A percentile compares a stretch with the other conserved stretches of the same genome.
These are phyloP conservation scores for Calonectria hongkongensis DNA, from an alignment of 2,329 filamentous ascomycete genomes.

Conservation along the genomic window DNA sequence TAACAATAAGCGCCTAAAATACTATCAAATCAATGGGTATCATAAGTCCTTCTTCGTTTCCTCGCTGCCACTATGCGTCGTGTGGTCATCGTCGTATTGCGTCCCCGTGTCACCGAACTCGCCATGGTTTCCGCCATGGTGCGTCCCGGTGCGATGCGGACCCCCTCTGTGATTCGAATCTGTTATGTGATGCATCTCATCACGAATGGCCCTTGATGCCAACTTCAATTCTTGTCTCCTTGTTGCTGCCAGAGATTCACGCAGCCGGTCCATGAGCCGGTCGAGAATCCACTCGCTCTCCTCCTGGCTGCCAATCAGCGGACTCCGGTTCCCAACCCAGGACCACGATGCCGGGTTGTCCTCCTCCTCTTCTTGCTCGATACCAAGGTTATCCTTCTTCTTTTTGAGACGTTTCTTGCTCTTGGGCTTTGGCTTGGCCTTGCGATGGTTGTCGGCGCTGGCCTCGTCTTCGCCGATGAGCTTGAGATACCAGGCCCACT, in stretches of 20 bases:
- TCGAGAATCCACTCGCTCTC: slow-evolving; percentile 86
- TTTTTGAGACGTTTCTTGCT: slow-evolving; percentile 28
- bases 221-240: slow-evolving; percentile 42
- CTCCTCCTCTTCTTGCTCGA: slow-evolving; percentile 51
- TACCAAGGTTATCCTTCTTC: slow-evolving; percentile 13
- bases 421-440: slow-evolving; percentile 56
- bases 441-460: slow-evolving; percentile 70
- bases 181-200: slow-evolving; percentile 31
- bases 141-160: slow-evolving; percentile 16
- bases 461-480: slow-evolving; percentile 82
- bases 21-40: slow-evolving; percentile 17
- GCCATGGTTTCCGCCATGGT: not conserved
- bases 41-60: slow-evolving; percentile 25
- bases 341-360: slow-evolving; percentile 71
- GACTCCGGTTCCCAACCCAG: slow-evolving; percentile 82
- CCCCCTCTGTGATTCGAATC: not conserved
- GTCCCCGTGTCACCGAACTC: not conserved
- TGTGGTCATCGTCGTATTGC: not conserved
- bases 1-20: slow-evolving; percentile 4
- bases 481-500: slow-evolving; percentile 90
- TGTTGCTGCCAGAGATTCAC: slow-evolving; percentile 55
- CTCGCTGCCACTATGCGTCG: not conserved
- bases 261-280: slow-evolving; percentile 74
- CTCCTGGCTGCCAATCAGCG: slow-evolving; percentile 80
- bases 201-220: slow-evolving; percentile 33